These are phyloP conservation scores for Trapa bicornis DNA, from an alignment of 345 rosid species.

Conservation along the genomic window DNA sequence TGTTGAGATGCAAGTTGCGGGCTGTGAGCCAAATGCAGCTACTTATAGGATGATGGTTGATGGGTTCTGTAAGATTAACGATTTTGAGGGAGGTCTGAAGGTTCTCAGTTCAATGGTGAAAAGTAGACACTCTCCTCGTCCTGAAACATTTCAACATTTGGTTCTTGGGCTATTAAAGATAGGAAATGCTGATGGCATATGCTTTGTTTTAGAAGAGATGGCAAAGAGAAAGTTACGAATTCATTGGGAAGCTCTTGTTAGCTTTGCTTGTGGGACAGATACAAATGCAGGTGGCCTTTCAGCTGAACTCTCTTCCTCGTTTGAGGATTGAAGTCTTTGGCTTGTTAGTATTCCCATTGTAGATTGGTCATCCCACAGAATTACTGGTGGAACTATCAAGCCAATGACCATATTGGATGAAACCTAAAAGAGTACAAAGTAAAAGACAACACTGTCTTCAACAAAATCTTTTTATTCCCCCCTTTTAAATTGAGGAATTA, in stretches of 20 bases:
- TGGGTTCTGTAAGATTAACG: conserved; percentile 47
- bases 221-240: conserved; percentile 45
- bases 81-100: conserved; percentile 64
- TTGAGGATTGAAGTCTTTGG: background rate
- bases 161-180: conserved; percentile 38
- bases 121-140: conserved; percentile 49
- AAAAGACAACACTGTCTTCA: background rate
- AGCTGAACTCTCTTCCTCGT: conserved; percentile 16
- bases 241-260: conserved; percentile 50
- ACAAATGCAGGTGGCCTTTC: conserved; percentile 25
- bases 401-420: background rate
- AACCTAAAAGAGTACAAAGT: background rate
- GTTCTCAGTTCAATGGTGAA: conserved; percentile 61
- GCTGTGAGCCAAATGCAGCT: conserved; percentile 77
- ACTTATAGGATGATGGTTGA: conserved; percentile 76
- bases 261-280: conserved; percentile 24
- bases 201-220: conserved; percentile 68
- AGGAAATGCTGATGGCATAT: conserved; percentile 48
- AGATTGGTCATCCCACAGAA: background rate
- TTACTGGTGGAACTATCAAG: background rate
- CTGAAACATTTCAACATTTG: conserved; percentile 37
- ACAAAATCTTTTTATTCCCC: background rate
- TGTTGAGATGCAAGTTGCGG: conserved; percentile 65
- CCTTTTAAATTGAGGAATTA: background rate
- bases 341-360: background rate